phyloP scores from a whole-genome alignment of 2,329 filamentous ascomycete species.

The Albifimbria verrucaria region DNA sequence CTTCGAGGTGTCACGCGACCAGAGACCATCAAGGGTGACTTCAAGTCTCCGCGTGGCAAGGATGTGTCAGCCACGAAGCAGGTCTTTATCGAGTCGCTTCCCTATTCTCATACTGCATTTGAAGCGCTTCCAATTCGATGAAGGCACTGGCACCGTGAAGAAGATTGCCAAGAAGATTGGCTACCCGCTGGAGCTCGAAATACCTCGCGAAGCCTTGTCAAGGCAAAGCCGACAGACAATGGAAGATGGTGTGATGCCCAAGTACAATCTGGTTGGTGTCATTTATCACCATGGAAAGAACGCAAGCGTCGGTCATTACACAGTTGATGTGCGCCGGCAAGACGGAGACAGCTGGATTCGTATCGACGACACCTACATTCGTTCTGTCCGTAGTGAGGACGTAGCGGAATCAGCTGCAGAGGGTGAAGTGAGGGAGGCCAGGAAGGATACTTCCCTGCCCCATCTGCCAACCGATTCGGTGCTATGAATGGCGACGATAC shows the following conservation, averaged over 20 bases:
- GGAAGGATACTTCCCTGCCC: constrained; percentile 26
- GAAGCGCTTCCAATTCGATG: constrained; percentile 96
- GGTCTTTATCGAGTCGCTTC: constrained; percentile 87
- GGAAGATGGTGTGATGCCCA: constrained; percentile 67
- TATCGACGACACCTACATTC: constrained; percentile 88
- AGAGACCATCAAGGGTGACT: constrained; percentile 82
- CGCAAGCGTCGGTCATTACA: constrained; percentile 94
- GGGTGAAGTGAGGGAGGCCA: constrained; percentile 63
- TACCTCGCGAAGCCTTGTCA: constrained; percentile 85
- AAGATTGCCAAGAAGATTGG: constrained; percentile 99
- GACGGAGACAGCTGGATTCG: constrained; percentile 96
- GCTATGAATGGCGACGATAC: constrained; percentile 63
- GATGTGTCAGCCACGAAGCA: constrained; percentile 85
- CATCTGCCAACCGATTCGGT: constrained; percentile 71
- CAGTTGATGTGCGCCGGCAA: constrained; percentile 91
- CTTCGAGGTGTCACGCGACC: constrained; percentile 79
- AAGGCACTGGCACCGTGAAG: constrained; percentile 72
- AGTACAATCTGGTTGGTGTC: constrained; percentile 82
- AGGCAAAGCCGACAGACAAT: constrained; percentile 64
- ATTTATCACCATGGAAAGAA: constrained; percentile 98
- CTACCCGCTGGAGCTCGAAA: constrained; percentile 90
- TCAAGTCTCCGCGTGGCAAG: constrained; percentile 73
- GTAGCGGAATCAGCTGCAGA: constrained; percentile 83
- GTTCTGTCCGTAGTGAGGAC: constrained; percentile 80
- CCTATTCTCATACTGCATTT: constrained; percentile 91